Conservation (phyloP, 2,329 filamentous ascomycete genomes). For the Talaromyces islandicus region DNA sequence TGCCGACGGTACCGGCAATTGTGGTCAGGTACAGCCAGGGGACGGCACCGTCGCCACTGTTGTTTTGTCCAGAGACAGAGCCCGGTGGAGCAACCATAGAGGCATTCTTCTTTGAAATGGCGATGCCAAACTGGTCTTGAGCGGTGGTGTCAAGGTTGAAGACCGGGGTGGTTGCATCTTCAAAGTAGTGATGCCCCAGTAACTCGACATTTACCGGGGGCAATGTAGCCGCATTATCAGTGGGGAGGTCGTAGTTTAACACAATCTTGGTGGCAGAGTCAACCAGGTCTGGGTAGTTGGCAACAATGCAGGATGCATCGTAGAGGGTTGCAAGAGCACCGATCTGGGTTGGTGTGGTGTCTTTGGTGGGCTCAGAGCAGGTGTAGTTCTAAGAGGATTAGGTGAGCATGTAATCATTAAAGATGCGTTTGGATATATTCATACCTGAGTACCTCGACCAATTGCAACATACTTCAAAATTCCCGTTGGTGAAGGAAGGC, state of each 20-base stretch:
- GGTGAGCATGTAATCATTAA: background rate
- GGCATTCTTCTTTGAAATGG: constrained; percentile 57
- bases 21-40: constrained; percentile 68
- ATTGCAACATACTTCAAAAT: constrained; percentile 71
- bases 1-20: constrained; percentile 51
- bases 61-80: constrained; percentile 52
- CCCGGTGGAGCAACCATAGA: constrained; percentile 57
- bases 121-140: constrained; percentile 47
- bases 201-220: constrained; percentile 56
- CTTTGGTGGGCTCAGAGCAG: constrained; percentile 58
- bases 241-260: constrained; percentile 58
- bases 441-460: constrained; percentile 67
- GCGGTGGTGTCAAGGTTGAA: constrained; percentile 66
- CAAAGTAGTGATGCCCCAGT: constrained; percentile 79
- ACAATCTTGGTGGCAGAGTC: constrained; percentile 59
- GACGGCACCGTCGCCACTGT: constrained; percentile 62
- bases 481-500: constrained; percentile 56
- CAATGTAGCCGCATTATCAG: constrained; percentile 25
- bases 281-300: constrained; percentile 62
- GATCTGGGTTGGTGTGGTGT: constrained; percentile 55
- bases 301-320: constrained; percentile 76
- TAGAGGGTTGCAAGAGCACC: constrained; percentile 82
- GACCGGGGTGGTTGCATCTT: constrained; percentile 61
- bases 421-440: constrained; percentile 3
- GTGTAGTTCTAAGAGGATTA: constrained; percentile 73